phyloP scores from a whole-genome alignment of 1,284 basidiomycete species.

The Mycosarcoma maydis region DNA sequence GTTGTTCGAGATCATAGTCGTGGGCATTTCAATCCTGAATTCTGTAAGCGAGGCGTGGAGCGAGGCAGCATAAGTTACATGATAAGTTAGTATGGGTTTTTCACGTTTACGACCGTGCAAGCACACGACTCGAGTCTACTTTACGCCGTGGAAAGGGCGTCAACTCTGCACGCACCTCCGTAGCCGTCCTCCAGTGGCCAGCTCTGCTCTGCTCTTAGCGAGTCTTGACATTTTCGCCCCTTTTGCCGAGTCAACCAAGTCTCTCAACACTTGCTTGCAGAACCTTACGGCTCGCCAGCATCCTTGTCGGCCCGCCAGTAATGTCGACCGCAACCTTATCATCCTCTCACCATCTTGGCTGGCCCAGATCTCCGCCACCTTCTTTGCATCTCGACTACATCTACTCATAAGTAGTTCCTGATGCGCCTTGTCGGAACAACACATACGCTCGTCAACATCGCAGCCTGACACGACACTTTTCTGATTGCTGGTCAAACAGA shows the following conservation, averaged over 20 bases:
- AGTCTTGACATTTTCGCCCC: slow-evolving; percentile 3
- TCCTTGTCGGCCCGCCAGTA: too few species aligned
- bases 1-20: neutral
- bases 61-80: neutral
- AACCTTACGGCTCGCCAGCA: neutral
- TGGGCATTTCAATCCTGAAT: neutral
- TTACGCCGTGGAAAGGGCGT: neutral
- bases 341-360: neutral
- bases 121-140: neutral
- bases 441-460: too few species aligned
- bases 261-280: neutral
- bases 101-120: neutral
- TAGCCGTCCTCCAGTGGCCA: neutral
- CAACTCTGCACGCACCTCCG: neutral
- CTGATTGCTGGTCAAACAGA: neutral
- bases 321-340: too few species aligned
- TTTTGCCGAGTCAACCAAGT: slow-evolving; percentile 1
- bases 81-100: neutral
- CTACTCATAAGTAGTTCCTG: neutral
- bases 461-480: neutral
- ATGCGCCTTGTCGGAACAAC: neutral
- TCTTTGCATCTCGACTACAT: neutral
- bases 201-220: neutral
- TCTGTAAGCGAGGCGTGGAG: neutral
- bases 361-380: slow-evolving; percentile 1